Base-by-base conservation (phyloP, 2,329 filamentous ascomycete genomes). In the Ophiostoma pallidulum region DNA sequence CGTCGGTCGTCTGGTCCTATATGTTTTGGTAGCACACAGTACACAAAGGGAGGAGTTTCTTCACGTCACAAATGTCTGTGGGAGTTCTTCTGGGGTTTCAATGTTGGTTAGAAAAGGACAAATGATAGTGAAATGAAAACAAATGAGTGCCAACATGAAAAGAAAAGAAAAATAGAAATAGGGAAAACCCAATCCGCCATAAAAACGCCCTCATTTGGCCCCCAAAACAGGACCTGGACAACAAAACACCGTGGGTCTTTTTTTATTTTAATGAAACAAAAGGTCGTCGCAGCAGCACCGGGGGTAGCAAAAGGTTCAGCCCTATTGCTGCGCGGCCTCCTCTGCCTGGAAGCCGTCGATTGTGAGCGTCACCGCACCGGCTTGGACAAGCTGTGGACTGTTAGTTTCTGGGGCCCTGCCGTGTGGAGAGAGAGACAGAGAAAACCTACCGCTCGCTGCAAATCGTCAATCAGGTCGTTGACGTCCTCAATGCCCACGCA, bases 401-500 rank as follows among this genome's bases (percentile, higher is more conserved):
- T 45, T 45, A 43, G 33, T 19, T 13, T 7, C 3, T 19, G 10
- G 7, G 22, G n/a, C 18, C 6, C 14, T 32, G 36, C 18, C 35
- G 35, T 14, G 9, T 13, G 12, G 9, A 22, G n/a, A n/a, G n/a
- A n/a, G n/a, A 3, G 9, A 24, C 29, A 14, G 20, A 13, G 14
- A 26, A n/a, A 31, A 3, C 87, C 75, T 80, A 94, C 88, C 57
- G 92, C 92, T 57, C 89, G 81, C 53, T 82, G 85, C 50, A 98
- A 70, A 66, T 98, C 92, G 61, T 97, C 91, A 61, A 97, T 86
- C 59, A 98, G 64, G 69, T 98, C 92, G 57, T 88, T 79, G 4
- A 76, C 78, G 65, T 98, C 92, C 65, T 98, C 92, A 59, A 98
- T 98, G 39, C 92, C 92, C 38, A 98, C 89, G 61, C 92, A 98